Evolutionary conservation across 257 asterid genomes (phyloP), one percentile per base, ranked within the genome.

Genomic region (Plantago elongata): DNA sequence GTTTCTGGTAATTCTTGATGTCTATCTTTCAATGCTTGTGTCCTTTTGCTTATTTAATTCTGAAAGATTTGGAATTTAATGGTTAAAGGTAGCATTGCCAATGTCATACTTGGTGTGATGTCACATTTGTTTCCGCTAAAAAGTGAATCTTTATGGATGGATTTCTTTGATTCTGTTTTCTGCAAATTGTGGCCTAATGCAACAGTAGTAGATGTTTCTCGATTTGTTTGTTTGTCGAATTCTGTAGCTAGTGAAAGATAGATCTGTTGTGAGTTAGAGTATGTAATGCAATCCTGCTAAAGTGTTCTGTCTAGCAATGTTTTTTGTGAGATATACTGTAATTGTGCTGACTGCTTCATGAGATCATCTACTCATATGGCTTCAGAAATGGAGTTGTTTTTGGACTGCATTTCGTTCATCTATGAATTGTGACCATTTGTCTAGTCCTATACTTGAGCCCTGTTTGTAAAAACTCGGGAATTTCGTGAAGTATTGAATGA

Each of bases 1-100:
- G 76, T 89, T 34, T 34, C 40, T 69, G 94, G 96, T 88, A 76
- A 61, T 69, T 64, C 13, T 15, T 55, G 34, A 45, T 62, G 13
- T 66, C 27, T 63, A n/a, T 70, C 12, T 34, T 68, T 59, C 57
- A 22, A 11, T 65, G 9, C 48, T 34, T 62, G 43, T 7, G 13
- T 4, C 11, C 9, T 14, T 38, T 57, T 68, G 9, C 50, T 22
- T 45, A 43, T 66, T 45, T 14, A 15, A 47, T 61, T 64, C 16
- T 29, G 13, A 47, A 59, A 22, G 34, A 22, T 69, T 69, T 60
- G 49, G 48, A 4, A 13, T 51, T 51, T 65, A 14, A 44, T 49
- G 34, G 7, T 34, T 34, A 12, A 17, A 14, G 52, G 63, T 40
- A 40, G 14, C 56, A 42, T 66, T 69, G 72, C 51, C 14, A 73